Percentiles rank a stretch among this genome's conserved stretches.
phyloP scores from a whole-genome alignment of 352 stramenopile species.

The Ophiocytium majus region DNA sequence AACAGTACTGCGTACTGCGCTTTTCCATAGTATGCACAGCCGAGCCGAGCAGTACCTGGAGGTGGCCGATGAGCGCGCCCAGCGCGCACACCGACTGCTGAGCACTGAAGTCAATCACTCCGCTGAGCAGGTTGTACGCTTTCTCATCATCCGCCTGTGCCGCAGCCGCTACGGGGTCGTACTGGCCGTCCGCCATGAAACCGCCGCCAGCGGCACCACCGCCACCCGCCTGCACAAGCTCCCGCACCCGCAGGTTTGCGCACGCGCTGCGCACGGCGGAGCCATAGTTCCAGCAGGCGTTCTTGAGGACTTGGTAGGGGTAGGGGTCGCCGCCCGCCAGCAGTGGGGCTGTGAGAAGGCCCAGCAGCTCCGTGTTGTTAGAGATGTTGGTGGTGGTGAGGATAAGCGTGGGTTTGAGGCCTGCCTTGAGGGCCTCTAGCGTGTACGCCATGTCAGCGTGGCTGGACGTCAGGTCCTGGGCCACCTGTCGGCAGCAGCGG shows the following conservation, averaged over 20 bases:
- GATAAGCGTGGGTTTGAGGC: conserved; percentile 39
- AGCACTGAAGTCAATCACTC: conserved; percentile 45
- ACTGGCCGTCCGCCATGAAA: background rate
- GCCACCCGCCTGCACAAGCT: background rate
- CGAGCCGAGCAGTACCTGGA: conserved; percentile 44
- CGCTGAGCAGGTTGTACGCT: conserved; percentile 40
- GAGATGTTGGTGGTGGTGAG: conserved; percentile 48
- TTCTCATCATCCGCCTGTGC: conserved; percentile 21
- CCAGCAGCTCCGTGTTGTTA: conserved; percentile 42
- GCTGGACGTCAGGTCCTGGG: conserved; percentile 14
- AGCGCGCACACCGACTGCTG: conserved; percentile 45
- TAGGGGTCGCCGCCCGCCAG: conserved; percentile 37
- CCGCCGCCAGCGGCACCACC: background rate
- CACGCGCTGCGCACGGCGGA: conserved; percentile 35
- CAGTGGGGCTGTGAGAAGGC: conserved; percentile 33
- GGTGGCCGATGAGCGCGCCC: conserved; percentile 43
- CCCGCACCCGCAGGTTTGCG: conserved; percentile 40
- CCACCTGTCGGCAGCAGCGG: too few relatives aligned
- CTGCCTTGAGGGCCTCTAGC: conserved; percentile 47
- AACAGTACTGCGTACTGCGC: too few relatives aligned
- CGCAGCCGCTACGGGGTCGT: too few relatives aligned
- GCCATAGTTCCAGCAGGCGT: conserved; percentile 50
- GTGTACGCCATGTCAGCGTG: conserved; percentile 47
- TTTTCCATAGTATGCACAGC: too few relatives aligned
- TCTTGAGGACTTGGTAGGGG: conserved; percentile 32